Conservation (phyloP, 1,284 basidiomycete species). For the Ganoderma lingzhi region DNA sequence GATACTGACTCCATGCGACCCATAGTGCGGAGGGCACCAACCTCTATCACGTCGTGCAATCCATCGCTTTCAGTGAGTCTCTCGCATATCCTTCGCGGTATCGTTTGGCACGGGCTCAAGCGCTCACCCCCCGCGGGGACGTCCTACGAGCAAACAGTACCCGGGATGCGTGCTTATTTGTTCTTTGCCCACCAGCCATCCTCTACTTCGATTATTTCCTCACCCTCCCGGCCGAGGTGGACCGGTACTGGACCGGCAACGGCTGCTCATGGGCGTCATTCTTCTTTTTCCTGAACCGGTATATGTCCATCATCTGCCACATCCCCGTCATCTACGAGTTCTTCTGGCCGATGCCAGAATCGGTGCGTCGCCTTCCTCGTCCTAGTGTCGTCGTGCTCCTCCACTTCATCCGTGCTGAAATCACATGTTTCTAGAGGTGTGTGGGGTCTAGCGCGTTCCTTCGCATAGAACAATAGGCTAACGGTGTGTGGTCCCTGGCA, state of each 20-base stretch:
- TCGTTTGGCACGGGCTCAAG: background rate
- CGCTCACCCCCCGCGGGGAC: background rate
- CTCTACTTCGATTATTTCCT: conserved; percentile 32
- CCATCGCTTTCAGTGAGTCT: conserved; percentile 17
- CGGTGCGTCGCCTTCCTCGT: conserved; percentile 7
- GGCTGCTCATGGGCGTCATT: conserved; percentile 12
- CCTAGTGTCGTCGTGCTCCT: background rate
- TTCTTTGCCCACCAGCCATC: conserved; percentile 3
- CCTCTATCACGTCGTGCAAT: conserved; percentile 9
- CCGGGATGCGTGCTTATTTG: background rate
- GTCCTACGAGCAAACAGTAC: background rate
- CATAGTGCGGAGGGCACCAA: conserved; percentile 22
- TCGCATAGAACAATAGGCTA: background rate
- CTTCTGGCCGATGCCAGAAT: conserved; percentile 19
- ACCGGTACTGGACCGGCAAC: conserved; percentile 14
- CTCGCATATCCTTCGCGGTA: background rate
- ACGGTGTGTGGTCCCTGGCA: background rate
- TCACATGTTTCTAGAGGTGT: background rate
- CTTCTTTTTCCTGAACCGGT: conserved; percentile 25
- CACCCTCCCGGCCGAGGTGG: conserved; percentile 41
- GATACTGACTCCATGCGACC: background rate
- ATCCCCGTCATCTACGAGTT: conserved; percentile 20
- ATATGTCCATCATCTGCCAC: conserved; percentile 13
- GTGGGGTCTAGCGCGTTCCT: background rate
- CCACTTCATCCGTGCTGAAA: background rate